Evolutionary conservation across 2,329 filamentous ascomycete genomes (phyloP), one percentile per base, ranked within the genome.

Genomic region (Colletotrichum cordylinicola): DNA sequence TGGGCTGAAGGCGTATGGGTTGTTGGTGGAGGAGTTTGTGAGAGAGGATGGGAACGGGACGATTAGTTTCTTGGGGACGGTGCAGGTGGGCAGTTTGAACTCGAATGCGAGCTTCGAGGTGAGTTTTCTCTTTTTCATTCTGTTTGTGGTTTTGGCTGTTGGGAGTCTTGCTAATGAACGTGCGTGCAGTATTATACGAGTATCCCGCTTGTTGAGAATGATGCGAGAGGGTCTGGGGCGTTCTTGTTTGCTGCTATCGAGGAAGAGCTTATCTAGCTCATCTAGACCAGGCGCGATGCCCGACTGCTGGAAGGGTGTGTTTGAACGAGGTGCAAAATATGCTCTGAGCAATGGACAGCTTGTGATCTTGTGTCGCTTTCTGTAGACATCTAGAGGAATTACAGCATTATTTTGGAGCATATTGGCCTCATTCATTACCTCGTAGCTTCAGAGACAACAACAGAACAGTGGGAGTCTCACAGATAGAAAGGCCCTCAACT

Each of bases 21-120:
- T 86, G 16, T 80, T 90, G 73, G 74, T 87, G 5, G 80, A 87
- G 6, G 78, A 86, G 0, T 89, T 89, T 71, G 86, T 91, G 4
- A 86, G 86, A 12, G 81, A 86, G 48, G 85, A 87, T 52, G 82
- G 84, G 29, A 86, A 89, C 71, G 87, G 87, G 0, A 88, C 87
- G 0, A 77, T 90, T 62, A 86, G 85, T 67, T 90, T 86, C 81
- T 85, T 89, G 77, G 88, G 88, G 2, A 91, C 89, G 0, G 89
- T 91, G 1, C 81, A 84, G 52, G 89, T 91, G 12, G 89, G 89
- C 60, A 89, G 87, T 71, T 78, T 91, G 77, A 86, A 84, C 77
- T 86, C 86, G 9, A 84, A 88, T 76, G 89, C 86, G 4, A 85
- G 84, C 13, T 91, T 89, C 77, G 85, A 89, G 82, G 88, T 90